phyloP scores from a whole-genome alignment of 1,139 yeast species.

The Yamadazyma blattariae region DNA sequence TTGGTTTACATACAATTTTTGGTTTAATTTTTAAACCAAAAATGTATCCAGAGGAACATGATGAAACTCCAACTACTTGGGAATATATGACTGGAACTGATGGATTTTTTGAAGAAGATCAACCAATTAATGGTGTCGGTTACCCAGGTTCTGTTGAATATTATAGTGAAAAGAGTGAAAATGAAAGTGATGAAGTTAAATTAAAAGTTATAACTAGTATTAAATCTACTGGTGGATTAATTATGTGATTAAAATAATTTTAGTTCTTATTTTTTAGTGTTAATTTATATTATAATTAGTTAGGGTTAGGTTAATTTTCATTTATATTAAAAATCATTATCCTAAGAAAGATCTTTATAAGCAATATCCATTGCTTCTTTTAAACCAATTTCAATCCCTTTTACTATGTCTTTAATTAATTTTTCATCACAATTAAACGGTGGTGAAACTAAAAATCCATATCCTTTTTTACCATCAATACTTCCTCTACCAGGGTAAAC shows the following conservation, averaged over 20 bases:
- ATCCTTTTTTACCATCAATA: constrained; percentile 43
- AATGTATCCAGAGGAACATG: constrained; percentile 13
- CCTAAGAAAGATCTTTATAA: neutral
- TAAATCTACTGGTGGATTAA: constrained; percentile 8
- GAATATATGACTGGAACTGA: constrained; percentile 17
- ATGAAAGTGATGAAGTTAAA: constrained; percentile 13
- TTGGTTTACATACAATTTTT: too few relatives aligned
- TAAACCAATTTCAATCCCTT: constrained; percentile 1
- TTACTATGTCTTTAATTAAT: neutral
- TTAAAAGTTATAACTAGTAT: constrained; percentile 16
- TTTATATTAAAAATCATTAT: too few relatives aligned
- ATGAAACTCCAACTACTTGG: constrained; percentile 16
- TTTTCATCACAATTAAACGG: neutral
- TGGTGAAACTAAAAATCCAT: constrained; percentile 1
- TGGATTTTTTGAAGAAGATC: constrained; percentile 17
- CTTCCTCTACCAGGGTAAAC: constrained; percentile 18
- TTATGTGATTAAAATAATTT: too few relatives aligned
- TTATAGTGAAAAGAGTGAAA: constrained; percentile 8
- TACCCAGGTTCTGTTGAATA: constrained; percentile 12
- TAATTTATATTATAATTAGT: too few relatives aligned
- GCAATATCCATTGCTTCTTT: constrained; percentile 2
- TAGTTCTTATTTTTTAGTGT: too few relatives aligned
- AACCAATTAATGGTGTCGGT: constrained; percentile 15
- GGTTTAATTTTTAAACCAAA: constrained; percentile 14
- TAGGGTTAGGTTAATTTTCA: too few relatives aligned